Percentiles rank a stretch among this genome's conserved stretches.
These are phyloP conservation scores for Sclerotinia sclerotiorum DNA, from an alignment of 2,329 filamentous ascomycete genomes.

Conservation along the genomic window DNA sequence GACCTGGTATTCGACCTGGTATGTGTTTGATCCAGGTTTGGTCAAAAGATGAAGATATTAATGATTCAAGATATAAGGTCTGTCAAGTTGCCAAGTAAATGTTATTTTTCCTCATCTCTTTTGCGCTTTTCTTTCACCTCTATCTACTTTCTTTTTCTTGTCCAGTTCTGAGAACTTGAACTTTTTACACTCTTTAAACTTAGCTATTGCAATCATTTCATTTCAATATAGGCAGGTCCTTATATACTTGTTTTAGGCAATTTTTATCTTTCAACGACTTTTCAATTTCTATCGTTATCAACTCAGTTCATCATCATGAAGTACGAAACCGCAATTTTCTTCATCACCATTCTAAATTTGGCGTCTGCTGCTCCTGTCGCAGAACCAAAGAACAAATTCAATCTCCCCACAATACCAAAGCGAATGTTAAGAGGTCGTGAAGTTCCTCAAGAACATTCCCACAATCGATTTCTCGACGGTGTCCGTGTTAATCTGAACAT, in stretches of 20 bases:
- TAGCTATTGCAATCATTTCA: conserved; percentile 22
- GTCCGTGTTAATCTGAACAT: conserved; percentile 48
- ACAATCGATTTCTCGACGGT: conserved; percentile 50
- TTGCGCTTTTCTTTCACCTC: conserved; percentile 36
- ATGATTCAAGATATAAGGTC: conserved; percentile 35
- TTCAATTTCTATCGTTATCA: conserved; percentile 27
- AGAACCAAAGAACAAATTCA: conserved; percentile 33
- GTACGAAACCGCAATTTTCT: conserved; percentile 37
- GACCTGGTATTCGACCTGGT: background rate
- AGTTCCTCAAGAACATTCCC: conserved; percentile 58
- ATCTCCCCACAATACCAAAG: conserved; percentile 30
- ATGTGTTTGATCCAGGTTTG: conserved; percentile 30
- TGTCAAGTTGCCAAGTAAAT: conserved; percentile 23
- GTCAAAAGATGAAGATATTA: background rate
- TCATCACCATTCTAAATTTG: conserved; percentile 39
- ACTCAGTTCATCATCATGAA: conserved; percentile 38
- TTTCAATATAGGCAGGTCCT: conserved; percentile 37
- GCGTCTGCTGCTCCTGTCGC: conserved; percentile 37
- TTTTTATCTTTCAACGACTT: conserved; percentile 17
- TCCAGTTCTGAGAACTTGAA: conserved; percentile 40
- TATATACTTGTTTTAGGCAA: background rate
- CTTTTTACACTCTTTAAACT: conserved; percentile 39
- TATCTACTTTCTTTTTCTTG: conserved; percentile 37
- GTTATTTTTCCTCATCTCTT: conserved; percentile 34
- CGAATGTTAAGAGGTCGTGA: conserved; percentile 45